These are phyloP conservation scores for Annona cherimola DNA, from an alignment of 164 flowering plant genomes.

Conservation along the genomic window DNA sequence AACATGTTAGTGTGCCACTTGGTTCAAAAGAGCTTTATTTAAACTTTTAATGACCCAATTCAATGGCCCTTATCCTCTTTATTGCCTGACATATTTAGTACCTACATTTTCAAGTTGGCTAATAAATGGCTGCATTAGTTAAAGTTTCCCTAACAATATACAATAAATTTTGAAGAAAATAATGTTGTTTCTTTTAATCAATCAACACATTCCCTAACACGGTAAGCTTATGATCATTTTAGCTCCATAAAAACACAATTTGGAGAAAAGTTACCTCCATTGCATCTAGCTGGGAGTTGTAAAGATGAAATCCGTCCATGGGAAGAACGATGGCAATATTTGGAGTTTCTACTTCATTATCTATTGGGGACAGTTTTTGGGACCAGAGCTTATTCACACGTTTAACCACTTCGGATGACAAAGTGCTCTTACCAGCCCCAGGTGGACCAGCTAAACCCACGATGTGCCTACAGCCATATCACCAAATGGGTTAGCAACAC, in stretches of 20 bases:
- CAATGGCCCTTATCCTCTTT: too few species aligned
- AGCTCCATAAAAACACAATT: background rate
- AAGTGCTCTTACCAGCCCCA: constrained; percentile 90
- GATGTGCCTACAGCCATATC: constrained; percentile 41
- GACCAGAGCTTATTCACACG: constrained; percentile 71
- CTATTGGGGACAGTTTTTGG: constrained; percentile 48
- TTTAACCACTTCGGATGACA: constrained; percentile 67
- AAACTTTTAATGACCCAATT: too few species aligned
- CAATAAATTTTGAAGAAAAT: background rate
- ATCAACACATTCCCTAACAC: background rate
- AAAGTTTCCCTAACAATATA: too few species aligned
- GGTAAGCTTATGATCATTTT: background rate
- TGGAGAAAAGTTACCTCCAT: constrained; percentile 64
- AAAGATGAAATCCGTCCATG: constrained; percentile 99
- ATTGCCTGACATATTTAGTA: too few species aligned
- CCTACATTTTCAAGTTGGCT: too few species aligned
- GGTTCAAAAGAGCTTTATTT: too few species aligned
- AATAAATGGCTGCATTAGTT: too few species aligned
- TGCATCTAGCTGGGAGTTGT: constrained; percentile 75
- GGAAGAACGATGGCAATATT: constrained; percentile 77
- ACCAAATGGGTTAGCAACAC: background rate
- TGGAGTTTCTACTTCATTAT: constrained; percentile 38
- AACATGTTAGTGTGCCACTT: too few species aligned
- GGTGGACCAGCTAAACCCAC: constrained; percentile 96
- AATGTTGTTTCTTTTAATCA: background rate